Evolutionary conservation across 352 stramenopile genomes (phyloP).

Genomic region (Globisporangium paddicum): DNA sequence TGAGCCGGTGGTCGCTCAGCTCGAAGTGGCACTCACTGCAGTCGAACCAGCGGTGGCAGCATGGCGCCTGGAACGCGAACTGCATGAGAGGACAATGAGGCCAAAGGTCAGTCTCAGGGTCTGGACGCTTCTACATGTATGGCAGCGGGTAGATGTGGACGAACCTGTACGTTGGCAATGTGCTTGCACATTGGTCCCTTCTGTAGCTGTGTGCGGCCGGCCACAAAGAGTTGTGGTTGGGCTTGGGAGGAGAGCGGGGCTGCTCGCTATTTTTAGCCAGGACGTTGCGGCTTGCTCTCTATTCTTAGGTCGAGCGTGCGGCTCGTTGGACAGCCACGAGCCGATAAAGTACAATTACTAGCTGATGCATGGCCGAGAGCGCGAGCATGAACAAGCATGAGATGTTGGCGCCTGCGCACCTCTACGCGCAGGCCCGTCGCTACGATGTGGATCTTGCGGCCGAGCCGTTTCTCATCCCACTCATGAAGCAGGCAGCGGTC

Average conservation of each 20-base stretch:
- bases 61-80: conserved; percentile 62
- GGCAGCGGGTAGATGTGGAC: neutral
- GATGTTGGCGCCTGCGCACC: conserved; percentile 34
- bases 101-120: no score
- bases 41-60: conserved; percentile 76
- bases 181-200: conserved; percentile 32
- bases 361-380: neutral
- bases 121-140: neutral
- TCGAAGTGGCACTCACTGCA: conserved; percentile 76
- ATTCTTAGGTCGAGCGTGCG: no score
- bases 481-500: conserved; percentile 43
- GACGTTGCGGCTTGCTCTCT: no score
- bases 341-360: no score
- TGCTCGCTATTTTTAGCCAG: neutral
- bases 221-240: neutral
- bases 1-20: conserved; percentile 47
- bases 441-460: conserved; percentile 39
- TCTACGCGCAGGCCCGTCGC: conserved; percentile 33
- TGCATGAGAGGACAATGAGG: conserved; percentile 5
- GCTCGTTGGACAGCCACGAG: no score
- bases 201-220: neutral
- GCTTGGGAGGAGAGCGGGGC: neutral
- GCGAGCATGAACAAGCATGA: neutral
- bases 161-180: conserved; percentile 32
- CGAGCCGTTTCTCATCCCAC: conserved; percentile 43